These are phyloP conservation scores for Aspergillus wentii DNA, from an alignment of 495 filamentous ascomycete species.

Conservation along the genomic window DNA sequence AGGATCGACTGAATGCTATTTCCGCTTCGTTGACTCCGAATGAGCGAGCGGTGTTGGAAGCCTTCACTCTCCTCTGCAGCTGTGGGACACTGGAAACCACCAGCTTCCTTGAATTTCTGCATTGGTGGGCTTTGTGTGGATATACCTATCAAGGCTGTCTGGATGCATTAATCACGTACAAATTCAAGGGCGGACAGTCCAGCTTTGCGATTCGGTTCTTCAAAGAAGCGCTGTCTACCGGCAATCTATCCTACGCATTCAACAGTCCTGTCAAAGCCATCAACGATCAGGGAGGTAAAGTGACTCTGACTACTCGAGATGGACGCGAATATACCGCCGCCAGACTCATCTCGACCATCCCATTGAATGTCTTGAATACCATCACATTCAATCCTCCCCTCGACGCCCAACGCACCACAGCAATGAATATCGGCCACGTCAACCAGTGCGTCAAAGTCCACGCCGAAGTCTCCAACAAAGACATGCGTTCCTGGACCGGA, in stretches of 20 bases:
- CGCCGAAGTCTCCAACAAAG: constrained; percentile 16
- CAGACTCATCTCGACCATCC: constrained; percentile 23
- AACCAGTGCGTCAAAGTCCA: constrained; percentile 27
- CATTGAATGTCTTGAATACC: constrained; percentile 20
- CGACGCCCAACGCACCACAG: constrained; percentile 9
- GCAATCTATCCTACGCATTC: constrained; percentile 18
- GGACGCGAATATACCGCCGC: constrained; percentile 7
- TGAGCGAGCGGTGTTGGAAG: constrained; percentile 13
- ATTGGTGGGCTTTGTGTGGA: constrained; percentile 18
- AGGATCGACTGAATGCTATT: constrained; percentile 18
- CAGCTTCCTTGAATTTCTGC: constrained; percentile 22
- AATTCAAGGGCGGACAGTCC: constrained; percentile 23
- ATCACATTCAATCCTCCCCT: constrained; percentile 23
- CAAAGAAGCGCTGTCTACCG: constrained; percentile 11
- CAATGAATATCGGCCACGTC: constrained; percentile 18
- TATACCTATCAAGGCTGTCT: constrained; percentile 13
- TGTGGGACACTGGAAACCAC: constrained; percentile 18
- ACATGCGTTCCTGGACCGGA: constrained; percentile 20
- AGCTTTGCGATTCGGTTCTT: constrained; percentile 22
- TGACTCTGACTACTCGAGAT: constrained; percentile 11
- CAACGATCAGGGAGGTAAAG: constrained; percentile 6
- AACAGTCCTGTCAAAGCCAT: constrained; percentile 17
- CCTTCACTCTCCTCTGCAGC: constrained; percentile 14
- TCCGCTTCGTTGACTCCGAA: constrained; percentile 9
- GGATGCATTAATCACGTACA: constrained; percentile 15